Conservation (phyloP, 345 rosid species). For the Corchorus olitorius region DNA sequence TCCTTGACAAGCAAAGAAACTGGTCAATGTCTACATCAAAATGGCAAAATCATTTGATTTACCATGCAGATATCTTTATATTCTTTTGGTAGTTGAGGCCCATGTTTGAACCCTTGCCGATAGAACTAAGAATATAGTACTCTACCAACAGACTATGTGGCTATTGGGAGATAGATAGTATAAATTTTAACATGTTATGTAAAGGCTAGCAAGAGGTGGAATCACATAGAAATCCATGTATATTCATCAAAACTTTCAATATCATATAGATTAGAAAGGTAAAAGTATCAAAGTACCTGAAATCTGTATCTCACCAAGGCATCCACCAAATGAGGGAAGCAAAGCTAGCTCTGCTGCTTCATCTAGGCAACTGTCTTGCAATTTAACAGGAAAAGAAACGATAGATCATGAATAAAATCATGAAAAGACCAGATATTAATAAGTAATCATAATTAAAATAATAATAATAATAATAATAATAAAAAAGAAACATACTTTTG, state of each 20-base stretch:
- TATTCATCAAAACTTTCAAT: constrained; percentile 8
- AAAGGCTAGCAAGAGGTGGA: background rate
- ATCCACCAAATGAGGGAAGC: constrained; percentile 66
- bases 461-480: too few relatives aligned
- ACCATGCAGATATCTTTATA: background rate
- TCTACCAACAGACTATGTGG: too few relatives aligned
- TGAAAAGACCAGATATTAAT: background rate
- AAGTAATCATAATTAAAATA: background rate
- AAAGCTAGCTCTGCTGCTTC: constrained; percentile 73
- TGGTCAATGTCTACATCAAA: constrained; percentile 2
- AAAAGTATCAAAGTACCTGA: constrained; percentile 49
- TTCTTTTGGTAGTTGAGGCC: too few relatives aligned
- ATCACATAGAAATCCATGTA: background rate
- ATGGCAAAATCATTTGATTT: background rate
- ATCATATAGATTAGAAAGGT: background rate
- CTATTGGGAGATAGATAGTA: too few relatives aligned
- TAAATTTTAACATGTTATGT: background rate
- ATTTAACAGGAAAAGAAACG: constrained; percentile 18
- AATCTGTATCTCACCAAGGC: constrained; percentile 49
- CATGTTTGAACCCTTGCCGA: too few relatives aligned
- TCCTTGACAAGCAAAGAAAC: background rate
- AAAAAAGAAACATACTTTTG: constrained; percentile 52
- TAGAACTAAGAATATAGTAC: too few relatives aligned
- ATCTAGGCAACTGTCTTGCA: constrained; percentile 78
- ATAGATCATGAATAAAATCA: constrained; percentile 2